Percentiles rank a stretch among this genome's conserved stretches.
Evolutionary conservation across 495 filamentous ascomycete genomes (phyloP).

Genomic region (Neurospora sp.): DNA sequence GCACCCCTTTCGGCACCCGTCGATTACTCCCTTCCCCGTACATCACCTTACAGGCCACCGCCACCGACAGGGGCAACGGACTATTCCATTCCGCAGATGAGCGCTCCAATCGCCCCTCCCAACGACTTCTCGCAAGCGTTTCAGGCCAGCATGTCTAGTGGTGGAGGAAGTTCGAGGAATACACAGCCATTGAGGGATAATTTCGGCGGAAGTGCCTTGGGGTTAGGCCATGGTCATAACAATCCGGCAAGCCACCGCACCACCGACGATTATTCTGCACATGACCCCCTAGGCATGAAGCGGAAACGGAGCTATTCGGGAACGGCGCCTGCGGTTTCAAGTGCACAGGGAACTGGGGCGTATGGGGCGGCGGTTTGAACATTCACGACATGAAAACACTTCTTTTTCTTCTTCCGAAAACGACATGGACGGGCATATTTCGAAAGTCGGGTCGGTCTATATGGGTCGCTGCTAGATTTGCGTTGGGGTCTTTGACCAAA

Average conservation of each 20-base stretch:
- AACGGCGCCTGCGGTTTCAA: background rate
- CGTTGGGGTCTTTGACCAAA: background rate
- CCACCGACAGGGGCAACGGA: constrained; percentile 26
- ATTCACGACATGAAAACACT: background rate
- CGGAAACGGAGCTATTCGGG: constrained; percentile 39
- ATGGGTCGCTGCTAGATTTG: background rate
- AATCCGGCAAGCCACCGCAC: constrained; percentile 20
- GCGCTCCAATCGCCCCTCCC: constrained; percentile 43
- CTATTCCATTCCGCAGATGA: constrained; percentile 46
- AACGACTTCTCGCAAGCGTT: constrained; percentile 43
- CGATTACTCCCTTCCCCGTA: constrained; percentile 42
- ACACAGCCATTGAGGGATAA: constrained; percentile 30
- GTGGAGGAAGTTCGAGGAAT: constrained; percentile 31
- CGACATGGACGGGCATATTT: background rate
- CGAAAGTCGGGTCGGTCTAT: background rate
- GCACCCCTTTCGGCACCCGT: constrained; percentile 44
- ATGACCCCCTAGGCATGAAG: constrained; percentile 36
- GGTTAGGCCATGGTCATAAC: constrained; percentile 26
- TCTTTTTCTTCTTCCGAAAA: background rate
- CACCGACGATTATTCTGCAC: constrained; percentile 26
- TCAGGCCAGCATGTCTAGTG: constrained; percentile 32
- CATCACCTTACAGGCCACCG: constrained; percentile 25
- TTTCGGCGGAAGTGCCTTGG: constrained; percentile 29
- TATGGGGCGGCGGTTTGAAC: background rate
- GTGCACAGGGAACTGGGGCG: background rate